Evolutionary conservation across 2,329 filamentous ascomycete genomes (phyloP).

Genomic region (Davidsoniella eucalypti): DNA sequence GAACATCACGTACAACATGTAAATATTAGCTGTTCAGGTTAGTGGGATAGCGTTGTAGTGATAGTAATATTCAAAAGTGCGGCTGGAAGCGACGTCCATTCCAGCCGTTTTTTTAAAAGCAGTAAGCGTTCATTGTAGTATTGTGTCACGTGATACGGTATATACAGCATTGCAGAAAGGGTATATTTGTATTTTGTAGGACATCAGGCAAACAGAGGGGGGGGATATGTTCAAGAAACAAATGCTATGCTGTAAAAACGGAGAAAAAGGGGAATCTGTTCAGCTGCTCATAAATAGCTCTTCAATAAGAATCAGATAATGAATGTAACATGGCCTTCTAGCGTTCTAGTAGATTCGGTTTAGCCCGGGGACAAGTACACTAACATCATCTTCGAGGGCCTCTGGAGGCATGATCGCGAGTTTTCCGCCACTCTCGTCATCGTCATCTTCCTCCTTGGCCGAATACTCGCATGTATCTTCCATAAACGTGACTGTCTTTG

Average conservation of each 20-base stretch:
- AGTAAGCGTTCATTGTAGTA: too few species aligned
- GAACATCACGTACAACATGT: slow-evolving; percentile 33
- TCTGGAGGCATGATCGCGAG: slow-evolving; percentile 1
- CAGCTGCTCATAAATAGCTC: background rate
- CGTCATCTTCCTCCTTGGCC: background rate
- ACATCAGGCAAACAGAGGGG: too few species aligned
- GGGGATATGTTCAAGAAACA: too few species aligned
- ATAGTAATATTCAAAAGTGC: background rate
- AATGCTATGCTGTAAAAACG: too few species aligned
- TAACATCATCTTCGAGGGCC: background rate
- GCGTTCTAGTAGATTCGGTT: too few species aligned
- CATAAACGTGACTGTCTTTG: slow-evolving; percentile 47
- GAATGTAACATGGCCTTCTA: too few species aligned
- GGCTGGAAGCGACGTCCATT: slow-evolving; percentile 6
- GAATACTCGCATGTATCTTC: slow-evolving; percentile 29
- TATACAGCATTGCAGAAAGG: background rate
- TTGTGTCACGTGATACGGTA: background rate
- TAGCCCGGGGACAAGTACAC: background rate
- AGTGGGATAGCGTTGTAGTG: background rate
- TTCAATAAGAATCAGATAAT: too few species aligned
- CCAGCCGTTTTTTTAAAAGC: background rate
- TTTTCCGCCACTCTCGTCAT: background rate
- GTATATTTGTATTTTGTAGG: background rate
- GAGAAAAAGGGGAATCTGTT: background rate
- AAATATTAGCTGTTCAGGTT: background rate